These are phyloP conservation scores for Cavenderia fasciculata DNA, from an alignment of 78 protist genomes.

Conservation along the genomic window DNA sequence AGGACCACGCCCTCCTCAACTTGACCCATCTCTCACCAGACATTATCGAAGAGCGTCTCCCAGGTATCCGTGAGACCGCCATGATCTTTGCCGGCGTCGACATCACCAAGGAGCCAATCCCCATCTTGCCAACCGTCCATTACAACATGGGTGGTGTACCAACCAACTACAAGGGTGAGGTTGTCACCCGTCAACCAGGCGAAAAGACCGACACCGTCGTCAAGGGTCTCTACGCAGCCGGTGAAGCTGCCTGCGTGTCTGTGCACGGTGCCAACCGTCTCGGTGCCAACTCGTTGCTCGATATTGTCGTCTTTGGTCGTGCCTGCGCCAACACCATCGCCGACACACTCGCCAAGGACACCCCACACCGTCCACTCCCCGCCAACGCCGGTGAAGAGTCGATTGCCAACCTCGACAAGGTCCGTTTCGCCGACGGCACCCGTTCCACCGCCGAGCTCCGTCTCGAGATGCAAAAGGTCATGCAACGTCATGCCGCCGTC, in stretches of 20 bases:
- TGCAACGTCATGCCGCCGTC: constrained; percentile 96
- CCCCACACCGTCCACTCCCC: constrained; percentile 81
- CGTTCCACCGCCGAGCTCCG: constrained; percentile 90
- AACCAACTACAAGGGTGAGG: constrained; percentile 96
- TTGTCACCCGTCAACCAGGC: constrained; percentile 29
- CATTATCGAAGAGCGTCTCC: constrained; percentile 92
- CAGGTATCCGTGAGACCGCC: constrained; percentile 99
- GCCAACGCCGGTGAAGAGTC: constrained; percentile 91
- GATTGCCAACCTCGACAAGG: constrained; percentile 91
- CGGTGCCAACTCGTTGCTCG: constrained; percentile 99
- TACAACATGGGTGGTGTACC: constrained; percentile 99
- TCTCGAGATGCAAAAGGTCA: constrained; percentile 88
- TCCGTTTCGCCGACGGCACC: constrained; percentile 91
- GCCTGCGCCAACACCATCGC: constrained; percentile 88
- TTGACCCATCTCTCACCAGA: constrained; percentile 95
- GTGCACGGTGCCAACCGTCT: constrained; percentile 99
- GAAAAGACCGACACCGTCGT: constrained; percentile 82
- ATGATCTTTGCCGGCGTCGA: constrained; percentile 99
- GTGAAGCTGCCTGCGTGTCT: constrained; percentile 97
- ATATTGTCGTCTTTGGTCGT: constrained; percentile 99
- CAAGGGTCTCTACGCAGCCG: constrained; percentile 98
- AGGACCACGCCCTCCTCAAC: constrained; percentile 98
- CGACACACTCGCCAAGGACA: constrained; percentile 54
- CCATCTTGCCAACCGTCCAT: constrained; percentile 99
- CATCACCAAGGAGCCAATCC: constrained; percentile 99